These are phyloP conservation scores for Tetrahymena elliotti DNA, from an alignment of 73 alveolate species.

Conservation along the genomic window DNA sequence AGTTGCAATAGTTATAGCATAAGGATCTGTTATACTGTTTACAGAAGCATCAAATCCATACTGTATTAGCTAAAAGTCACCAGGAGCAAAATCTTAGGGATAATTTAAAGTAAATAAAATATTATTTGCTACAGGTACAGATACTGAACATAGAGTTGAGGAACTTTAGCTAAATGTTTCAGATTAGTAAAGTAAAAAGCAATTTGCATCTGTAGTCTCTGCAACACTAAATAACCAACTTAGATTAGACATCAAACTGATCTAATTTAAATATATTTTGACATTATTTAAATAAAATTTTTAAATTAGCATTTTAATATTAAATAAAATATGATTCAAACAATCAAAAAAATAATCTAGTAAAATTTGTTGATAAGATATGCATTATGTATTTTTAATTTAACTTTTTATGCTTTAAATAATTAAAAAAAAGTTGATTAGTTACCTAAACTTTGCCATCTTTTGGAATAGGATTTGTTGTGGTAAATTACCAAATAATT, in stretches of 20 bases:
- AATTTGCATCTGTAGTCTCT: neutral
- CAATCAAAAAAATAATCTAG: too few relatives aligned
- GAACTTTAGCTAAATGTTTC: neutral
- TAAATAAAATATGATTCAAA: too few relatives aligned
- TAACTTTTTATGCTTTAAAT: too few relatives aligned
- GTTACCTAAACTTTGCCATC: neutral
- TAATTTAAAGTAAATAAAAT: neutral
- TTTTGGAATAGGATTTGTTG: neutral
- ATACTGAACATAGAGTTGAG: neutral
- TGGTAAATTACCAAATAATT: neutral
- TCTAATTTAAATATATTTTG: neutral
- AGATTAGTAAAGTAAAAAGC: neutral
- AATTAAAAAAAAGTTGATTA: too few relatives aligned
- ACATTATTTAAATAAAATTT: too few relatives aligned
- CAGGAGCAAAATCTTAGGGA: neutral
- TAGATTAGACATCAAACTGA: neutral
- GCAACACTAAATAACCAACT: neutral
- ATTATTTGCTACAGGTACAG: neutral
- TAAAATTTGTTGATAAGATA: too few relatives aligned
- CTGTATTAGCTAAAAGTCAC: neutral
- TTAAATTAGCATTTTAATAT: too few relatives aligned
- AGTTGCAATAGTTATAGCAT: neutral
- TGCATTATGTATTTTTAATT: too few relatives aligned
- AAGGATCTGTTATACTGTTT: neutral
- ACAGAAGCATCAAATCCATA: neutral